Evolutionary conservation across 2,329 filamentous ascomycete species (phyloP).

Genomic region (Sarocladiaceae sp.): DNA sequence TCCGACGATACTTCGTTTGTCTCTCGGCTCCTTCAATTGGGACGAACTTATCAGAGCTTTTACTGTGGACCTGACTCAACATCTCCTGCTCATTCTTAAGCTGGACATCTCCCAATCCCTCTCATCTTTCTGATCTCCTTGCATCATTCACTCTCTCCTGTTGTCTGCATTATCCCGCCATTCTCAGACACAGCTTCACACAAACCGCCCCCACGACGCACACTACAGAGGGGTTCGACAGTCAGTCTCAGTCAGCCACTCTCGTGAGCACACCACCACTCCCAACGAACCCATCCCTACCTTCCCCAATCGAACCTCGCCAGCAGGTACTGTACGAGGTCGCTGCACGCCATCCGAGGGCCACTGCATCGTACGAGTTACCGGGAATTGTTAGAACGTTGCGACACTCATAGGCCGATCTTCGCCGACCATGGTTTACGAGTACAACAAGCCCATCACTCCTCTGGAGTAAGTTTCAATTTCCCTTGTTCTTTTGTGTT

Average conservation of each 20-base stretch:
- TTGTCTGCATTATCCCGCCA: too few species aligned
- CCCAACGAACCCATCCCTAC: too few species aligned
- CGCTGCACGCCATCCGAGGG: too few species aligned
- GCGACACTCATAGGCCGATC: too few species aligned
- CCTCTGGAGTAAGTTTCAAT: conserved; percentile 29
- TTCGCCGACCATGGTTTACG: conserved; percentile 23
- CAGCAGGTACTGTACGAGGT: too few species aligned
- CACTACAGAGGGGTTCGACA: too few species aligned
- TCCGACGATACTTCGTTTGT: too few species aligned
- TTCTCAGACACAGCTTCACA: too few species aligned
- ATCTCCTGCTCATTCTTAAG: conserved; percentile 1
- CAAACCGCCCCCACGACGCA: too few species aligned
- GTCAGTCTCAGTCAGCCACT: conserved; percentile 8
- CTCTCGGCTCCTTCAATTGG: not conserved
- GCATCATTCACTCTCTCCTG: not conserved
- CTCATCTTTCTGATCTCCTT: not conserved
- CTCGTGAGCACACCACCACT: not conserved
- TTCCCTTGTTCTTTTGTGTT: conserved; percentile 10
- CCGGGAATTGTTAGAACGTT: too few species aligned
- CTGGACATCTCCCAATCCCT: not conserved
- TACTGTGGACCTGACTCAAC: conserved; percentile 8
- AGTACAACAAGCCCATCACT: conserved; percentile 31
- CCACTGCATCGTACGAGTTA: too few species aligned
- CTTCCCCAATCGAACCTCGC: not conserved
- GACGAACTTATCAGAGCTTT: conserved; percentile 2